phyloP scores from a whole-genome alignment of 306 rosid species.

The Vachellia pachyceras region DNA sequence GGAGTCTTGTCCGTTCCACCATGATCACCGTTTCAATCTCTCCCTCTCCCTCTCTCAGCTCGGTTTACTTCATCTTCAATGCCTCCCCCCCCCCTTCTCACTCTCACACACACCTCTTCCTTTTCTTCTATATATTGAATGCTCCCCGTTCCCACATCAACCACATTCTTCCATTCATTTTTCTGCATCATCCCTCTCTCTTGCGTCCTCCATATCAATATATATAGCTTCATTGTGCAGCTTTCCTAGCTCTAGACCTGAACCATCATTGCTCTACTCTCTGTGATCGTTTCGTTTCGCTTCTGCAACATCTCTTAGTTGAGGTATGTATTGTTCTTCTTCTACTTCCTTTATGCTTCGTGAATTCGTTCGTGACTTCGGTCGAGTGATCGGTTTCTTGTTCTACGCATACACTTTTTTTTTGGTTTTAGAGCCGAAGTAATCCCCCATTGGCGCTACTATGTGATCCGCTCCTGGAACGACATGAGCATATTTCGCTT shows the following conservation, averaged over 20 bases:
- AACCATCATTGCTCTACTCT: background rate
- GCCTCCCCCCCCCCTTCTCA: too few relatives aligned
- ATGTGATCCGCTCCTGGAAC: background rate
- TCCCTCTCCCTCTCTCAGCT: too few relatives aligned
- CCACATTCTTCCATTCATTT: conserved; percentile 15
- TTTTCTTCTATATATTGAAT: conserved; percentile 26
- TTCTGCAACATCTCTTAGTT: too few relatives aligned
- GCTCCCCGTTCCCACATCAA: conserved; percentile 9
- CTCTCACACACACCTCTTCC: background rate
- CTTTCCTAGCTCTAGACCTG: background rate
- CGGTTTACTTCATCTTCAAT: background rate
- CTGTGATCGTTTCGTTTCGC: background rate
- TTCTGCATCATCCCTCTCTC: conserved; percentile 9
- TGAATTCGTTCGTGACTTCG: background rate
- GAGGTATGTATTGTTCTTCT: too few relatives aligned
- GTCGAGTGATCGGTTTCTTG: background rate
- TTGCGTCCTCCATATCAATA: background rate
- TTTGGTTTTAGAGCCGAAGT: background rate
- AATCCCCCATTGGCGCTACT: background rate
- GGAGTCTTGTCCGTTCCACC: conserved; percentile 14
- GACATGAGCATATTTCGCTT: background rate
- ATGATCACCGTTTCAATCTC: background rate
- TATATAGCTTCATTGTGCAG: conserved; percentile 9
- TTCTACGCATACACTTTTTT: background rate
- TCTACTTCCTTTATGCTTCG: background rate